Evolutionary conservation across 2,329 filamentous ascomycete species (phyloP).

Genomic region (Fusarium abutilonis): DNA sequence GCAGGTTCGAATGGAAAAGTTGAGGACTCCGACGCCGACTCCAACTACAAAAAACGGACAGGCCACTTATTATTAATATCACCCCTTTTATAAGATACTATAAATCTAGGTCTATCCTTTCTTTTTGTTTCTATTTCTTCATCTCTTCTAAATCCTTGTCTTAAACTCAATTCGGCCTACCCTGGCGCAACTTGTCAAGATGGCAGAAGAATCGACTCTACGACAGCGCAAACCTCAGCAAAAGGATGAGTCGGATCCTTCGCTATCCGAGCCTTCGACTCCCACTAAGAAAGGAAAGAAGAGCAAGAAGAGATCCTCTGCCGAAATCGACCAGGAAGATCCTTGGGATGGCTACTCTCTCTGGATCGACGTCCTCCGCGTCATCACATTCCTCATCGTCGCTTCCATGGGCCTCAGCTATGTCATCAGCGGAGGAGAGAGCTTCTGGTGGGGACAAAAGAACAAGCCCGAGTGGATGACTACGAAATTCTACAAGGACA

Average conservation of each 20-base stretch:
- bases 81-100: constrained; percentile 19
- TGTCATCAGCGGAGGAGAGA: constrained; percentile 76
- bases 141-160: neutral
- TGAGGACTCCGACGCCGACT: constrained; percentile 33
- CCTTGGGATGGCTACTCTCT: constrained; percentile 60
- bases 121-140: constrained; percentile 1
- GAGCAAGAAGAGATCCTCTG: constrained; percentile 35
- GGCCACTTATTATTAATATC: constrained; percentile 33
- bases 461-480: constrained; percentile 70
- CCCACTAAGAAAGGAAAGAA: constrained; percentile 36
- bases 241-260: constrained; percentile 27
- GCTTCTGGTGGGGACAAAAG: constrained; percentile 72
- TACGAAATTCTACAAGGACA: constrained; percentile 64
- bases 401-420: constrained; percentile 78
- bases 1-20: constrained; percentile 25
- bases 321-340: constrained; percentile 56
- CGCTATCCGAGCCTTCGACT: constrained; percentile 41
- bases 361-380: constrained; percentile 73
- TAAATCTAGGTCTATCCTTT: constrained; percentile 10
- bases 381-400: constrained; percentile 72
- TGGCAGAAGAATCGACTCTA: constrained; percentile 54
- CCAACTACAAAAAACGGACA: constrained; percentile 27
- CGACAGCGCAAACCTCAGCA: constrained; percentile 57
- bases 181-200: constrained; percentile 33
- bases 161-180: neutral